These are phyloP conservation scores for Penicillium sclerotiorum DNA, from an alignment of 2,329 filamentous ascomycete species.

Conservation along the genomic window DNA sequence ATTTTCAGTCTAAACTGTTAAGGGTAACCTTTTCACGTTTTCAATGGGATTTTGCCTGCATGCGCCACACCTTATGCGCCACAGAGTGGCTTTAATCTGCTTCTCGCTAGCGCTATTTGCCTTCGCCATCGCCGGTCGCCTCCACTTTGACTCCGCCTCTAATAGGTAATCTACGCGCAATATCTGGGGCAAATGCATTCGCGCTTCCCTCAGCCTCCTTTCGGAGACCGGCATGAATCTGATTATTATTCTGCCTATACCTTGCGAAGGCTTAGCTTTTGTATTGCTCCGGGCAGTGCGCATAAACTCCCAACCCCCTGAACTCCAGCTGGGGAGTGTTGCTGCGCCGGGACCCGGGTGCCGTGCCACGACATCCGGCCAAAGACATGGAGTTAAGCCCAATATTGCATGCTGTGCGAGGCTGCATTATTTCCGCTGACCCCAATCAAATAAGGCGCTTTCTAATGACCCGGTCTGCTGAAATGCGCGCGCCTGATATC, in stretches of 20 bases:
- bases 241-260: conserved; percentile 12
- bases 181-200: conserved; percentile 3
- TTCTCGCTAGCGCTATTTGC: too few species aligned
- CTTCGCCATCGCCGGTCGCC: too few species aligned
- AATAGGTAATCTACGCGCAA: not conserved
- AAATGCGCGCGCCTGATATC: conserved; percentile 26
- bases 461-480: not conserved
- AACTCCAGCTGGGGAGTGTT: too few species aligned
- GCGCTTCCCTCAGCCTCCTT: conserved; percentile 8
- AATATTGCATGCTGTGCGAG: too few species aligned
- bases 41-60: not conserved
- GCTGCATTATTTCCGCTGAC: too few species aligned
- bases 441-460: too few species aligned
- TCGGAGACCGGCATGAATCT: not conserved
- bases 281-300: conserved; percentile 11
- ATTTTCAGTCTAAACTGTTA: not conserved
- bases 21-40: not conserved
- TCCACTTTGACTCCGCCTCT: conserved; percentile 4
- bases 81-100: not conserved
- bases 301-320: not conserved
- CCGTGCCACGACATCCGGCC: too few species aligned
- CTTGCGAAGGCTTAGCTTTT: conserved; percentile 7
- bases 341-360: too few species aligned
- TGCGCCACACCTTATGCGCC: conserved; percentile 7
- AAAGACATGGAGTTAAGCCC: too few species aligned